phyloP scores from a whole-genome alignment of 306 rosid species.

The Begonia loranthoides region DNA sequence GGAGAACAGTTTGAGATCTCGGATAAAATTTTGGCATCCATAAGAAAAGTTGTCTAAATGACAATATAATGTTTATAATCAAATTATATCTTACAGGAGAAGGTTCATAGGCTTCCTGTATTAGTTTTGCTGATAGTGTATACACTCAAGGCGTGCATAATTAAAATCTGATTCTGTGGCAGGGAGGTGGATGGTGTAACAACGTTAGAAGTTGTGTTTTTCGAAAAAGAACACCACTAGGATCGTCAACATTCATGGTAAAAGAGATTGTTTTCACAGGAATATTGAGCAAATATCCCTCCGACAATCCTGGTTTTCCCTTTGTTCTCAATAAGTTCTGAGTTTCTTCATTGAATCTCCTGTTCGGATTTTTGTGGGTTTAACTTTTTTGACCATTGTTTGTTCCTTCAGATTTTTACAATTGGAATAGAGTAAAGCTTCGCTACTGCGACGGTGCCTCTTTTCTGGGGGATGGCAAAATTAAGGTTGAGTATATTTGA shows the following conservation, averaged over 20 bases:
- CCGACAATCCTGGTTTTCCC: conserved; percentile 73
- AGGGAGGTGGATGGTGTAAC: conserved; percentile 99
- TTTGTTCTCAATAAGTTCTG: background rate
- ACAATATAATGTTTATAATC: no score
- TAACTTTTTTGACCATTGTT: conserved; percentile 7
- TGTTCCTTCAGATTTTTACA: conserved; percentile 57
- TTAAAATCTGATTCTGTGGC: conserved; percentile 16
- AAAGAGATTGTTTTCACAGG: conserved; percentile 63
- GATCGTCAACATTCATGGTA: conserved; percentile 82
- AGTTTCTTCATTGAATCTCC: background rate
- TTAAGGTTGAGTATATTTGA: conserved; percentile 27
- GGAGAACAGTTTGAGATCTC: no score
- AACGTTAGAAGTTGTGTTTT: conserved; percentile 62
- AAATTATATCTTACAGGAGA: no score
- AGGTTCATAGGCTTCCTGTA: no score
- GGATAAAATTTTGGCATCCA: no score
- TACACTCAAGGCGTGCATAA: no score
- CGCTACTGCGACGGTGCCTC: conserved; percentile 99
- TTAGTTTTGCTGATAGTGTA: no score
- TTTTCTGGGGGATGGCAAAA: conserved; percentile 66
- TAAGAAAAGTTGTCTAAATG: no score
- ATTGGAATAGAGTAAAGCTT: conserved; percentile 89
- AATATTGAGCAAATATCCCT: conserved; percentile 59
- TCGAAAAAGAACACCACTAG: conserved; percentile 65
- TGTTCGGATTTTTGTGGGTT: background rate